phyloP scores from a whole-genome alignment of 2,329 filamentous ascomycete genomes.

The Fusarium praegraminearum region DNA sequence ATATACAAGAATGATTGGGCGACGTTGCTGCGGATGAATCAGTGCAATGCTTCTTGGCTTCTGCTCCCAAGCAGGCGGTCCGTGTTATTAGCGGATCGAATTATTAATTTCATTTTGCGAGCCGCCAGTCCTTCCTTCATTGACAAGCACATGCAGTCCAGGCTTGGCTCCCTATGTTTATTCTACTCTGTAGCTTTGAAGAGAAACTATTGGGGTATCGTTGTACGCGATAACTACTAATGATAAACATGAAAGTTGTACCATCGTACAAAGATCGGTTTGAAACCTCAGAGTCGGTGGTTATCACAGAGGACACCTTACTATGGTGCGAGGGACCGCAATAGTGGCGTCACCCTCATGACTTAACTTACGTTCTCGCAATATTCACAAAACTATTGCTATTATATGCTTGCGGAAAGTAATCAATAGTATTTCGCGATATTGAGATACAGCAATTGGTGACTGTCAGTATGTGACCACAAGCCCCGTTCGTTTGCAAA shows the following conservation, averaged over 20 bases:
- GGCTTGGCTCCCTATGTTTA: background rate
- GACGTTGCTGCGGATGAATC: constrained; percentile 1
- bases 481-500: background rate
- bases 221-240: no score
- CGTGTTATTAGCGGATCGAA: constrained; percentile 23
- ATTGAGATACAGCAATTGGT: background rate
- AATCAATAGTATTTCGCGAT: background rate
- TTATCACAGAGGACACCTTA: background rate
- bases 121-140: constrained; percentile 11
- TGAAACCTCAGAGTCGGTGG: no score
- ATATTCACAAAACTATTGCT: background rate
- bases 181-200: background rate
- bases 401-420: background rate
- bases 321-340: background rate
- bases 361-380: background rate
- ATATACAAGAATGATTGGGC: background rate
- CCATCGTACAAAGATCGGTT: background rate
- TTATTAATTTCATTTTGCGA: constrained; percentile 5
- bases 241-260: background rate
- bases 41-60: constrained; percentile 12
- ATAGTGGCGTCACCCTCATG: constrained; percentile 16
- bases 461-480: background rate
- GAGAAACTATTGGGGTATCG: background rate
- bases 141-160: background rate
- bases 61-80: constrained; percentile 17